Conservation (phyloP, 345 rosid species). For the Sisymbrium irio region DNA sequence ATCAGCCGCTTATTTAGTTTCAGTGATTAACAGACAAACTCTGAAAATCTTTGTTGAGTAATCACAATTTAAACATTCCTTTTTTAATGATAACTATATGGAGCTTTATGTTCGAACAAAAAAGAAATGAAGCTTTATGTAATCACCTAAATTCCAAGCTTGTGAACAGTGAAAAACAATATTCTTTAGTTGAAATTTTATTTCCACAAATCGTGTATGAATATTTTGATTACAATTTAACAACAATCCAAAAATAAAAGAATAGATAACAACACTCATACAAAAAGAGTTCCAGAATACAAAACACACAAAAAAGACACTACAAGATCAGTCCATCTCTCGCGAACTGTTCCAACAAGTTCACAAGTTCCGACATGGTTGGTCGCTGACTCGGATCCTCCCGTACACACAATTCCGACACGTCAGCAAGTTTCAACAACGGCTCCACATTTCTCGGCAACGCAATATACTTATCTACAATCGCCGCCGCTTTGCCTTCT, state of each 20-base stretch:
- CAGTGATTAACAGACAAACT: too few relatives aligned
- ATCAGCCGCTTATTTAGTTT: too few relatives aligned
- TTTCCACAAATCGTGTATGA: not conserved
- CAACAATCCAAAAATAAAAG: not conserved
- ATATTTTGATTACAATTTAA: conserved; percentile 2
- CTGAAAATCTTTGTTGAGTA: too few relatives aligned
- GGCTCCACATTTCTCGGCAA: conserved; percentile 87
- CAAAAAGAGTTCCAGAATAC: not conserved
- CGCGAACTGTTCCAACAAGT: conserved; percentile 60
- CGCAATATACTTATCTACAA: conserved; percentile 55
- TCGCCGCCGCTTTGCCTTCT: conserved; percentile 62
- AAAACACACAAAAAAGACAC: not conserved
- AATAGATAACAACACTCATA: not conserved
- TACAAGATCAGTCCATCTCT: conserved; percentile 66
- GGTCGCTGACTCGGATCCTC: conserved; percentile 75
- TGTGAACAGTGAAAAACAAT: too few relatives aligned
- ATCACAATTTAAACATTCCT: too few relatives aligned
- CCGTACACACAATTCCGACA: conserved; percentile 67
- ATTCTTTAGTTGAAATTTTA: too few relatives aligned
- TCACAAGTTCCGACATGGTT: conserved; percentile 54
- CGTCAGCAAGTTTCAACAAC: conserved; percentile 71
- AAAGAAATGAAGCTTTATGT: too few relatives aligned
- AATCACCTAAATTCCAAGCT: too few relatives aligned
- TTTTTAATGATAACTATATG: too few relatives aligned
- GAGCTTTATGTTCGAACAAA: too few relatives aligned